Conservation (phyloP, 2,329 filamentous ascomycete genomes). For the Diaporthe sp. region DNA sequence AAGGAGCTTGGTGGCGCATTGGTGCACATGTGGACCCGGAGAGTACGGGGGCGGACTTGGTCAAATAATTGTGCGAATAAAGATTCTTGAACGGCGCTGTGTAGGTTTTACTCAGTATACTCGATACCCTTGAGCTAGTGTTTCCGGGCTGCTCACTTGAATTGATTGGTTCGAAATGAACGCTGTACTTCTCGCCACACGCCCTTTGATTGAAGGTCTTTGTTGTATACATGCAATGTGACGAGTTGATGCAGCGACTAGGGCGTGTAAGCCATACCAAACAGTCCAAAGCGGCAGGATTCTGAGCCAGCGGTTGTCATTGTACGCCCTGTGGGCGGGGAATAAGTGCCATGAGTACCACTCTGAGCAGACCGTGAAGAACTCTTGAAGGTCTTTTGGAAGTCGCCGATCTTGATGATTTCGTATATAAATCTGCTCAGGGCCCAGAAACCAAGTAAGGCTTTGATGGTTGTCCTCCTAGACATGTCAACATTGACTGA, state of each 20-base stretch:
- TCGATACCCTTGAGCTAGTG: slow-evolving; percentile 37
- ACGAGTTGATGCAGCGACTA: not conserved
- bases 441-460: not conserved
- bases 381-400: not conserved
- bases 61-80: not conserved
- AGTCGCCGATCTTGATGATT: not conserved
- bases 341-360: not conserved
- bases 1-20: slow-evolving; percentile 15
- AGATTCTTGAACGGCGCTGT: slow-evolving; percentile 22
- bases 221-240: not conserved
- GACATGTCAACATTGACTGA: not conserved
- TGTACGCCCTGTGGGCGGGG: slow-evolving; percentile 23
- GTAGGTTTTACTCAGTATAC: slow-evolving; percentile 39
- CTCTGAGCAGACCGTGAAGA: not conserved
- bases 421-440: not conserved
- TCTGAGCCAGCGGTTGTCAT: slow-evolving; percentile 12
- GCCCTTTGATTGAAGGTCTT: not conserved
- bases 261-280: not conserved
- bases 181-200: not conserved
- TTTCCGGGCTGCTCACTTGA: slow-evolving; percentile 15
- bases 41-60: not conserved
- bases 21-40: not conserved
- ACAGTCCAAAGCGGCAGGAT: slow-evolving; percentile 12
- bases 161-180: slow-evolving; percentile 21
- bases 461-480: not conserved